A percentile compares a stretch with the other conserved stretches of the same genome.
Conservation (phyloP, 805 yeast genomes). For the Metschnikowia proteae region DNA sequence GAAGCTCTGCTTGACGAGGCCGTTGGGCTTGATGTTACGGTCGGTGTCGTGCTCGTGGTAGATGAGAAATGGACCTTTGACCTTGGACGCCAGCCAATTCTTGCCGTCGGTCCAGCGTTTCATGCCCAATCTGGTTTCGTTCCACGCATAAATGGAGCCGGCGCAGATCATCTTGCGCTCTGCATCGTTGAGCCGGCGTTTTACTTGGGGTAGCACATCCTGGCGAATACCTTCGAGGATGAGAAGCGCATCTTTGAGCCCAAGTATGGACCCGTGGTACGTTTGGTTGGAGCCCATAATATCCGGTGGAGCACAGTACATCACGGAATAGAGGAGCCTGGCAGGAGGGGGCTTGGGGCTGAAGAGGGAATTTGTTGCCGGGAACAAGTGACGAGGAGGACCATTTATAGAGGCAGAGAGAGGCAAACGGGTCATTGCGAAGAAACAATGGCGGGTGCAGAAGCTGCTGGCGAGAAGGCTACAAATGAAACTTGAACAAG, state of each 20-base stretch:
- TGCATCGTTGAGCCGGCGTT: conserved; percentile 51
- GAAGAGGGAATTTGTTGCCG: background rate
- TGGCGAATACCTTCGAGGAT: conserved; percentile 62
- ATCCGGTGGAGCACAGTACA: conserved; percentile 3
- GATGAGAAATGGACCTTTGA: conserved; percentile 55
- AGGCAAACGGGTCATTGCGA: background rate
- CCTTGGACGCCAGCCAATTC: conserved; percentile 70
- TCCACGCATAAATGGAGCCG: conserved; percentile 69
- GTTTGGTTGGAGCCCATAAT: conserved; percentile 35
- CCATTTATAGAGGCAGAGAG: background rate
- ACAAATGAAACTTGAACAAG: background rate
- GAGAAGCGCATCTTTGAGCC: conserved; percentile 59
- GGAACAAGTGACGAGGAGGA: background rate
- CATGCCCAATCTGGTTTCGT: conserved; percentile 67
- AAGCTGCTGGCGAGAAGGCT: background rate
- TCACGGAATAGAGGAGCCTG: background rate
- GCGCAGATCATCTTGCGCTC: conserved; percentile 53
- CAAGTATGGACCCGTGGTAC: conserved; percentile 55
- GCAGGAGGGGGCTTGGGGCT: background rate
- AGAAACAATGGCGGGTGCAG: conserved; percentile 1
- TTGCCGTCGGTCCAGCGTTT: conserved; percentile 78
- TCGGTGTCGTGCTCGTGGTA: conserved; percentile 56
- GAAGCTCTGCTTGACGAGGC: conserved; percentile 63
- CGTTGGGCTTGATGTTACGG: conserved; percentile 37
- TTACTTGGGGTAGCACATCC: conserved; percentile 54